These are phyloP conservation scores for Fusarium continuum DNA, from an alignment of 2,329 filamentous ascomycete species.

Conservation along the genomic window DNA sequence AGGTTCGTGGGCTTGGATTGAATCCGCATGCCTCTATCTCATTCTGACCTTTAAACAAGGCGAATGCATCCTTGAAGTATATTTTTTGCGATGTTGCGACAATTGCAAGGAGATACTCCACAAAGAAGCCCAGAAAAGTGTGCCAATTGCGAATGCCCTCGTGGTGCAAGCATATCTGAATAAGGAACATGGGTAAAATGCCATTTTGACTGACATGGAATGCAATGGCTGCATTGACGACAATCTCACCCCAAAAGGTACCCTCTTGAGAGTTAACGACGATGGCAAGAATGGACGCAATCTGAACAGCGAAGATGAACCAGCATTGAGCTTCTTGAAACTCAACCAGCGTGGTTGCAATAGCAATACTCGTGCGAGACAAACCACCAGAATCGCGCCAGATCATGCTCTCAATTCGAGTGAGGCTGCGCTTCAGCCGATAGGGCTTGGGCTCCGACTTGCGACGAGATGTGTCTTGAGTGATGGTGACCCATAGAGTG, in stretches of 20 bases:
- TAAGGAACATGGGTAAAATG: slow-evolving; percentile 50
- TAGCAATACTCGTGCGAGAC: slow-evolving; percentile 51
- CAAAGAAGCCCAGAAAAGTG: slow-evolving; percentile 52
- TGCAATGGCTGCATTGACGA: slow-evolving; percentile 51
- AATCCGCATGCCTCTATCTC: slow-evolving; percentile 47
- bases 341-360: slow-evolving; percentile 53
- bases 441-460: slow-evolving; percentile 33
- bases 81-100: slow-evolving; percentile 51
- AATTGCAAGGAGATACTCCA: slow-evolving; percentile 51
- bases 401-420: slow-evolving; percentile 50
- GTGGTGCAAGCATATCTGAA: slow-evolving; percentile 51
- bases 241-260: slow-evolving; percentile 52
- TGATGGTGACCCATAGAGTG: slow-evolving; percentile 48
- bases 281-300: slow-evolving; percentile 53
- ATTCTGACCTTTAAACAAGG: slow-evolving; percentile 47
- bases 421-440: slow-evolving; percentile 45
- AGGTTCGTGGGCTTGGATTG: slow-evolving; percentile 52
- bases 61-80: slow-evolving; percentile 48
- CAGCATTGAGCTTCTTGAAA: slow-evolving; percentile 53
- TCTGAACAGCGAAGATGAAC: slow-evolving; percentile 53
- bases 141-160: slow-evolving; percentile 54
- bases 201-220: slow-evolving; percentile 52
- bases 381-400: slow-evolving; percentile 50
- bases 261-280: slow-evolving; percentile 54
- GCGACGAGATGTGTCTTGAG: slow-evolving; percentile 40